These are phyloP conservation scores for Leishmania tropica DNA, from an alignment of 208 protist species.

Conservation along the genomic window DNA sequence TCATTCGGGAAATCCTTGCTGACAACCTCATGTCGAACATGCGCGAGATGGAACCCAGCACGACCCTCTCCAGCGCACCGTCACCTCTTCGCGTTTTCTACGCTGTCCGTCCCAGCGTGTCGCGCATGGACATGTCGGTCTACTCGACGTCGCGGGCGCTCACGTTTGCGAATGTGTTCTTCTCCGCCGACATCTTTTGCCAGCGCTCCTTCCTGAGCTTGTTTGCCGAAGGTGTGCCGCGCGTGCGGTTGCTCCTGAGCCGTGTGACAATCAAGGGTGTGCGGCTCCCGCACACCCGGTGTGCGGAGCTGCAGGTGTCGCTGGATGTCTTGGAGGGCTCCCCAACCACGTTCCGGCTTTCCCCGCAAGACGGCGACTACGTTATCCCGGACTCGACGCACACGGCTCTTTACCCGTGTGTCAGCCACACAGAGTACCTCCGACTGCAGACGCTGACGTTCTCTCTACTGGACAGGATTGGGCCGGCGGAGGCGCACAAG, in stretches of 20 bases:
- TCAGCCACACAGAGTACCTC: slow-evolving; percentile 56
- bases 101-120: slow-evolving; percentile 43
- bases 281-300: slow-evolving; percentile 39
- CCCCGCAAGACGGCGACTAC: slow-evolving; percentile 31
- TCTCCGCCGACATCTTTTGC: slow-evolving; percentile 67
- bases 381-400: slow-evolving; percentile 22
- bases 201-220: slow-evolving; percentile 63
- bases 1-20: slow-evolving; percentile 55
- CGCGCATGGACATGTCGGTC: slow-evolving; percentile 53
- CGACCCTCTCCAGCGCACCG: slow-evolving; percentile 30
- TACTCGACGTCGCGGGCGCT: slow-evolving; percentile 71
- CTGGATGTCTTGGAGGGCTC: slow-evolving; percentile 54
- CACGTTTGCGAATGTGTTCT: slow-evolving; percentile 50
- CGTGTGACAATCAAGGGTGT: slow-evolving; percentile 33
- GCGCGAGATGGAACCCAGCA: slow-evolving; percentile 56
- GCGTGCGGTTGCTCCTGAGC: slow-evolving; percentile 58
- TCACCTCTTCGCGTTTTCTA: slow-evolving; percentile 69
- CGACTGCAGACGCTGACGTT: slow-evolving; percentile 66
- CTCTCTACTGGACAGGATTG: slow-evolving; percentile 45
- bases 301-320: slow-evolving; percentile 44
- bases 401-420: slow-evolving; percentile 45
- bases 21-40: slow-evolving; percentile 71
- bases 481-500: slow-evolving; percentile 16
- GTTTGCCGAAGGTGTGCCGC: slow-evolving; percentile 55
- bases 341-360: slow-evolving; percentile 29